These are phyloP conservation scores for Gracilaria caudata DNA, from an alignment of 23 red algal species.

Conservation along the genomic window DNA sequence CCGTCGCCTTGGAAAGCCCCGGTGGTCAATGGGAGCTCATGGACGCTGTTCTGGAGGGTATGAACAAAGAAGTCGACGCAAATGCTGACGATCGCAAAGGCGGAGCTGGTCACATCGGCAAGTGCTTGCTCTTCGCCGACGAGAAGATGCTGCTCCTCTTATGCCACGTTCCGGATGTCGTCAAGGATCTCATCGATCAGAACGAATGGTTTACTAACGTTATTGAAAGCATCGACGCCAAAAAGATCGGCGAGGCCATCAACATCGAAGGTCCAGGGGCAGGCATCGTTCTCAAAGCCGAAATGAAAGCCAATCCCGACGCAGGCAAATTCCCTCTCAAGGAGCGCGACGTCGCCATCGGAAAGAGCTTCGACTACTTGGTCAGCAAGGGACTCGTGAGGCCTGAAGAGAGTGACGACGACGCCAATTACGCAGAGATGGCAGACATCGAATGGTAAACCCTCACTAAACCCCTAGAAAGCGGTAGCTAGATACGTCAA, in stretches of 20 bases:
- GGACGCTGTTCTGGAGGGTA: constrained; percentile 65
- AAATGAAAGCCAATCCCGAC: constrained; percentile 56
- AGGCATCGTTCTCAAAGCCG: constrained; percentile 42
- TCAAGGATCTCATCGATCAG: constrained; percentile 37
- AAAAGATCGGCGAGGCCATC: constrained; percentile 24
- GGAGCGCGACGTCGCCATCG: constrained; percentile 60
- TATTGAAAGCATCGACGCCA: constrained; percentile 30
- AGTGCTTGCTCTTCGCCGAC: constrained; percentile 47
- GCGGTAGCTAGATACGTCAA: constrained; percentile 19
- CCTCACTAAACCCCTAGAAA: constrained; percentile 30
- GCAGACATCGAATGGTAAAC: constrained; percentile 74
- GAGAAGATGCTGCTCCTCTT: constrained; percentile 44
- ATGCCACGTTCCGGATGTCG: constrained; percentile 53
- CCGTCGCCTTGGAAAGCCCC: constrained; percentile 51
- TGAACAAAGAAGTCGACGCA: constrained; percentile 68
- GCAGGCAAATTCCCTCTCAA: constrained; percentile 54
- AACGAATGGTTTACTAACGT: constrained; percentile 64
- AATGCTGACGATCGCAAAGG: constrained; percentile 62
- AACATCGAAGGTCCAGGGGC: neutral
- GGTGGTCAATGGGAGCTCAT: constrained; percentile 45
- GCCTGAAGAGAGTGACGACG: constrained; percentile 69
- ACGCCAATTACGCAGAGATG: constrained; percentile 68
- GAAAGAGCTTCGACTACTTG: constrained; percentile 41
- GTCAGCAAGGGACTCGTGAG: constrained; percentile 60
- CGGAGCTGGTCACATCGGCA: constrained; percentile 63